These are phyloP conservation scores for Xylaria sp. DNA, from an alignment of 2,329 filamentous ascomycete genomes.

Conservation along the genomic window DNA sequence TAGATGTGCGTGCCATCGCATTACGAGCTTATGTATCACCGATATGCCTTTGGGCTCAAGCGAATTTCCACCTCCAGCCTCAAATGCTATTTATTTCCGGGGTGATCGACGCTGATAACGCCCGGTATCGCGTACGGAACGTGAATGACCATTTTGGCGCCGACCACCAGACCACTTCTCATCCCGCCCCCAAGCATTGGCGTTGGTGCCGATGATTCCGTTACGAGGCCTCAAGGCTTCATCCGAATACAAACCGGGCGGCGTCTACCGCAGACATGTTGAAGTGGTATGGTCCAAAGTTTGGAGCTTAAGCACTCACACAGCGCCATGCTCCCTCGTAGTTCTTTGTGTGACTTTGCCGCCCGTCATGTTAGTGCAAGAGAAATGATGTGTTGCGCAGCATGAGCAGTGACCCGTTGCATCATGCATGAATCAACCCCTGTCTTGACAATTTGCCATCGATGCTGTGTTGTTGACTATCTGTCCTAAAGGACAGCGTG, in stretches of 20 bases:
- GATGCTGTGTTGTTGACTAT: slow-evolving; percentile 14
- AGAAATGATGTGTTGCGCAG: slow-evolving; percentile 29
- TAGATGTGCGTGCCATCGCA: slow-evolving; percentile 23
- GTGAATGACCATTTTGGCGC: neutral
- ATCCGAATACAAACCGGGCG: slow-evolving; percentile 34
- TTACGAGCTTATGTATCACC: slow-evolving; percentile 25
- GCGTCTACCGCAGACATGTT: slow-evolving; percentile 13
- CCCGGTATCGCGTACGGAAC: slow-evolving; percentile 16
- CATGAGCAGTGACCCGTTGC: slow-evolving; percentile 25
- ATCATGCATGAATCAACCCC: slow-evolving; percentile 25
- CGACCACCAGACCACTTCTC: neutral
- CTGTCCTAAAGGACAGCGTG: slow-evolving; percentile 29
- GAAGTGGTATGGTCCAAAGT: slow-evolving; percentile 26
- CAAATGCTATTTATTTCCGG: neutral
- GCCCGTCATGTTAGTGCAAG: slow-evolving; percentile 25
- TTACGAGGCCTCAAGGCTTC: slow-evolving; percentile 17
- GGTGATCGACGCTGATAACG: slow-evolving; percentile 8
- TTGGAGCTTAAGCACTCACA: slow-evolving; percentile 27
- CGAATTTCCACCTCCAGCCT: slow-evolving; percentile 19
- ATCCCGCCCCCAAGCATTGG: slow-evolving; percentile 15
- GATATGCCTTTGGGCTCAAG: slow-evolving; percentile 2
- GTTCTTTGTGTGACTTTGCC: slow-evolving; percentile 27
- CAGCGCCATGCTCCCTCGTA: slow-evolving; percentile 20
- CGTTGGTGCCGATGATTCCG: slow-evolving; percentile 7
- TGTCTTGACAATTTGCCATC: slow-evolving; percentile 30